These are phyloP conservation scores for Tolypocladium pustulatum DNA, from an alignment of 2,329 filamentous ascomycete genomes.

Conservation along the genomic window DNA sequence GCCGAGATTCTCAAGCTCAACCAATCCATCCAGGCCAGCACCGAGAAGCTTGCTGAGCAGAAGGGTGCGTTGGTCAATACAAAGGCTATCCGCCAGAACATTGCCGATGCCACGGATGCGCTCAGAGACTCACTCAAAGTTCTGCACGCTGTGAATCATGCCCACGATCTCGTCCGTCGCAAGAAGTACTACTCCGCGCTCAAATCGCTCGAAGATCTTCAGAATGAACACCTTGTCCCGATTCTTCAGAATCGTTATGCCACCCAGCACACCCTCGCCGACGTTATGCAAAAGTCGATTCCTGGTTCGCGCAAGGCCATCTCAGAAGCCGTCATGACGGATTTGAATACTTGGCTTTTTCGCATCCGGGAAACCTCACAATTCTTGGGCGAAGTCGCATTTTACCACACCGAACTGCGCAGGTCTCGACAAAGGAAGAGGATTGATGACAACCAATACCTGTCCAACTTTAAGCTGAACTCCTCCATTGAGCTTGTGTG, in stretches of 20 bases:
- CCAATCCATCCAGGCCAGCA: constrained; percentile 89
- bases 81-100: constrained; percentile 84
- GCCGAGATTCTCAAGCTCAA: constrained; percentile 87
- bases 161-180: constrained; percentile 81
- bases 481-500: constrained; percentile 92
- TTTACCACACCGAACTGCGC: constrained; percentile 89
- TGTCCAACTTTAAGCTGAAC: constrained; percentile 82
- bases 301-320: constrained; percentile 87
- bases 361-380: constrained; percentile 92
- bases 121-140: constrained; percentile 88
- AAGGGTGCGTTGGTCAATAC: constrained; percentile 93
- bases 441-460: constrained; percentile 61
- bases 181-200: constrained; percentile 95
- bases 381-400: constrained; percentile 89
- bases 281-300: constrained; percentile 92
- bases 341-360: constrained; percentile 94
- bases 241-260: constrained; percentile 73
- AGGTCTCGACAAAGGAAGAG: constrained; percentile 75
- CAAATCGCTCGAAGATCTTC: constrained; percentile 86
- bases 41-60: constrained; percentile 85
- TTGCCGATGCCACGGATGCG: constrained; percentile 82
- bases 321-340: constrained; percentile 91
- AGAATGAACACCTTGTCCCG: constrained; percentile 80
- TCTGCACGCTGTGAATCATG: constrained; percentile 82
- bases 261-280: constrained; percentile 87